A percentile compares a stretch with the other conserved stretches of the same genome.
phyloP scores from a whole-genome alignment of 2,329 filamentous ascomycete species.

The Stagonosporopsis rhizophila region DNA sequence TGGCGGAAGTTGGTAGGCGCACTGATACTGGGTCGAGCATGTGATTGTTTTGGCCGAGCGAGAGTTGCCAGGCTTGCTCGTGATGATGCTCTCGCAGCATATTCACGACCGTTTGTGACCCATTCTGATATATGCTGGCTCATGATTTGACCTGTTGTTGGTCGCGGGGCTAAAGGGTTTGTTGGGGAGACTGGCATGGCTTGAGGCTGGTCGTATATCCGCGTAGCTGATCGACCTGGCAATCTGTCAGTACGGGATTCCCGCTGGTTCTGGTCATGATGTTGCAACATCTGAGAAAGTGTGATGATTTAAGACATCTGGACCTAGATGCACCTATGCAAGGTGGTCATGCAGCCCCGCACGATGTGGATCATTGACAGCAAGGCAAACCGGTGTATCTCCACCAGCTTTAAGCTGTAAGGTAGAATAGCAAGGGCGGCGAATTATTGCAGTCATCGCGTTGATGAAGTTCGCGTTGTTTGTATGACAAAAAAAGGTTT shows the following conservation, averaged over 20 bases:
- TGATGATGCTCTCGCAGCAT: constrained; percentile 45
- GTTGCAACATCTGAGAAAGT: neutral
- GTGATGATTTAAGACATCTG: neutral
- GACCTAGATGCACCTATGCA: constrained; percentile 6
- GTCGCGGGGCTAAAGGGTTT: constrained; percentile 29
- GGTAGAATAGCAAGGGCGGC: constrained; percentile 4
- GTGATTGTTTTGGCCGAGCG: constrained; percentile 40
- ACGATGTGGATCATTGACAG: constrained; percentile 20
- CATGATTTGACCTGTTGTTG: constrained; percentile 46
- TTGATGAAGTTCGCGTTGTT: constrained; percentile 5
- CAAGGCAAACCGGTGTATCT: constrained; percentile 17
- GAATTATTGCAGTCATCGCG: neutral
- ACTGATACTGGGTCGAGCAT: constrained; percentile 47
- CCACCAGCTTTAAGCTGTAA: constrained; percentile 10
- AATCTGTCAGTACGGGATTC: neutral
- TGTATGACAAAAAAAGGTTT: constrained; percentile 10
- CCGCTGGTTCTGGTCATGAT: neutral
- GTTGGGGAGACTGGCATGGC: constrained; percentile 35
- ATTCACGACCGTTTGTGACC: constrained; percentile 44
- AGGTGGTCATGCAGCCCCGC: constrained; percentile 11
- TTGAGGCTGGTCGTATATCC: constrained; percentile 43
- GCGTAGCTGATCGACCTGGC: constrained; percentile 9
- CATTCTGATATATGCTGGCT: constrained; percentile 47
- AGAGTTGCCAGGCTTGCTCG: constrained; percentile 43
- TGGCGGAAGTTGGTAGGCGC: constrained; percentile 48